Percentiles rank a stretch among this genome's conserved stretches.
Evolutionary conservation across 768 basidiomycete species (phyloP).

Genomic region (Kwoniella mangroviensis): DNA sequence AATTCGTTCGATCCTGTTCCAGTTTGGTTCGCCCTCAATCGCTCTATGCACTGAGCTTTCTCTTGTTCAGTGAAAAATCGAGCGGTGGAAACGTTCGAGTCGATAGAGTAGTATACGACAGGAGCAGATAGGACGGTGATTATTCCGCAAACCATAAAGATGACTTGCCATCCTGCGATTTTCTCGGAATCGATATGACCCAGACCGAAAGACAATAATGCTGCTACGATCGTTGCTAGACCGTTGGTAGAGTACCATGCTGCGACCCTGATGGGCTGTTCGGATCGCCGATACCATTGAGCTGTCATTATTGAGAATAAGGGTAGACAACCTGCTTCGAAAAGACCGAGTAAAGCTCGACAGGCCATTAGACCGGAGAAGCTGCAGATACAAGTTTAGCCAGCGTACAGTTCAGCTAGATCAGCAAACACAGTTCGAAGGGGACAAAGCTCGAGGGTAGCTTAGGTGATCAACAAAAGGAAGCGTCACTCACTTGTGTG

Average conservation of each 20-base stretch:
- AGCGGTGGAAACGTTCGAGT: slow-evolving; percentile 42
- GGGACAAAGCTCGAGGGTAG: too few species aligned
- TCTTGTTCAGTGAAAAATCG: slow-evolving; percentile 53
- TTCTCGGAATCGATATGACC: slow-evolving; percentile 43
- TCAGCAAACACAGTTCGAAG: too few species aligned
- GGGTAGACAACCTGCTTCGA: slow-evolving; percentile 50
- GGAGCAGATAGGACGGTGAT: slow-evolving; percentile 52
- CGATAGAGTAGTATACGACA: slow-evolving; percentile 47
- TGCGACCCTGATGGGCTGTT: slow-evolving; percentile 44
- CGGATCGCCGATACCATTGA: slow-evolving; percentile 45
- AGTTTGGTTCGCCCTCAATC: slow-evolving; percentile 55
- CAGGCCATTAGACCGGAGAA: slow-evolving; percentile 20
- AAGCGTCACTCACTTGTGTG: slow-evolving; percentile 23
- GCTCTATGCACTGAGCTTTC: slow-evolving; percentile 47
- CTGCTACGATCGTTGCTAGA: slow-evolving; percentile 49
- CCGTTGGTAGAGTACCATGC: slow-evolving; percentile 54
- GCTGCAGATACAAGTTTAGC: too few species aligned
- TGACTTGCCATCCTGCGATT: slow-evolving; percentile 48
- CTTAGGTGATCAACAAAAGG: too few species aligned
- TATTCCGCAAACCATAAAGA: slow-evolving; percentile 51
- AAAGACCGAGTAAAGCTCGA: slow-evolving; percentile 56
- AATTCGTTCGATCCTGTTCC: slow-evolving; percentile 52
- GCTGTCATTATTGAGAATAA: slow-evolving; percentile 47
- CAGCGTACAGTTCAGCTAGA: too few species aligned
- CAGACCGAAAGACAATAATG: slow-evolving; percentile 46